Percentiles rank a stretch among this genome's conserved stretches.
Evolutionary conservation across 306 rosid species (phyloP).

Genomic region (Cotoneaster glaucophyllus): DNA sequence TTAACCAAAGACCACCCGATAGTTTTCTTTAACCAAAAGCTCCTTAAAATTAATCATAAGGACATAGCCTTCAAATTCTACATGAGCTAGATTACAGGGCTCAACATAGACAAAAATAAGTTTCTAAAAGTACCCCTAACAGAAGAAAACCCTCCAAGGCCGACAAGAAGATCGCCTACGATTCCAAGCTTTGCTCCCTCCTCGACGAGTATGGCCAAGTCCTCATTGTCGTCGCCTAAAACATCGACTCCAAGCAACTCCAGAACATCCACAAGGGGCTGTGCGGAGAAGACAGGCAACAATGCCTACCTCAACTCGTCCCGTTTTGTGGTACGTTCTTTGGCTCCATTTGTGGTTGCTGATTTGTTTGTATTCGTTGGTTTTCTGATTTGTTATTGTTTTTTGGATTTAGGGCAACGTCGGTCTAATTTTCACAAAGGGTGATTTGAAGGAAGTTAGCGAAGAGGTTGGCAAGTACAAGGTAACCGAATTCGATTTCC

Average conservation of each 20-base stretch:
- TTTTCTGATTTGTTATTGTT: neutral
- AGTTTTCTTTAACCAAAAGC: too few relatives aligned
- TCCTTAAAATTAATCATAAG: too few relatives aligned
- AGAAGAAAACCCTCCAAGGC: conserved; percentile 53
- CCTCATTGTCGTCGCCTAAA: conserved; percentile 73
- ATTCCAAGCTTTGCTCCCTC: conserved; percentile 61
- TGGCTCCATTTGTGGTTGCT: neutral
- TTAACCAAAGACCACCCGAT: too few relatives aligned
- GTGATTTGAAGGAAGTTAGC: conserved; percentile 88
- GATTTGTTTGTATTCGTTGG: accelerated
- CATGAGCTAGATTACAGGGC: too few relatives aligned
- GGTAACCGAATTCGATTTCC: conserved; percentile 20
- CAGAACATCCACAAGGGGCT: conserved; percentile 73
- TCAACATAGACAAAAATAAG: too few relatives aligned
- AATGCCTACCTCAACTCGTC: conserved; percentile 48
- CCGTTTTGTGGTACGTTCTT: conserved; percentile 55
- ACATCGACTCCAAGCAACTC: conserved; percentile 80
- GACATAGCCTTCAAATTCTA: too few relatives aligned
- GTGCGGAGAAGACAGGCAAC: conserved; percentile 80
- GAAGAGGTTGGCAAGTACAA: conserved; percentile 93
- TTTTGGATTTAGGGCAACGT: conserved; percentile 61
- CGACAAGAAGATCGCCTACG: conserved; percentile 70
- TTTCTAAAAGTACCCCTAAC: too few relatives aligned
- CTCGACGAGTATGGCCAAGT: conserved; percentile 67
- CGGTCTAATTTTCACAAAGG: conserved; percentile 82